phyloP scores from a whole-genome alignment of 805 yeast genomes.

The Candida patagonica region DNA sequence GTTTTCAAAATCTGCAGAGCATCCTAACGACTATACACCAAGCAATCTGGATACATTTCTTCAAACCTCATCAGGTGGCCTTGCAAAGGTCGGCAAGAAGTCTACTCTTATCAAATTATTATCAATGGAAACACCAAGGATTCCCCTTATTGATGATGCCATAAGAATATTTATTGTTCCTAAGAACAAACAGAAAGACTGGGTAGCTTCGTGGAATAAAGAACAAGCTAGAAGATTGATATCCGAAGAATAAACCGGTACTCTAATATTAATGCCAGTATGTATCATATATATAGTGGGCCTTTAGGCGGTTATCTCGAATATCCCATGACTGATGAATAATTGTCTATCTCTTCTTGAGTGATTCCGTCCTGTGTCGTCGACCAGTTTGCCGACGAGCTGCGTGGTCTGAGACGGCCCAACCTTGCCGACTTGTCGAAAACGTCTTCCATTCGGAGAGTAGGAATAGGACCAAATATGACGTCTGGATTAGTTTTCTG shows the following conservation, averaged over 20 bases:
- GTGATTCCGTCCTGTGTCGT: slow-evolving; percentile 36
- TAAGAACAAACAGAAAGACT: slow-evolving; percentile 48
- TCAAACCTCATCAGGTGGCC: slow-evolving; percentile 78
- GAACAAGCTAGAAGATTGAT: slow-evolving; percentile 14
- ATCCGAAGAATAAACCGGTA: background rate
- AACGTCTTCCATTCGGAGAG: slow-evolving; percentile 58
- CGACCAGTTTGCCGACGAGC: slow-evolving; percentile 45
- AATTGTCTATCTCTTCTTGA: slow-evolving; percentile 38
- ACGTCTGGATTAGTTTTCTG: slow-evolving; percentile 48
- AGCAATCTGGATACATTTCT: slow-evolving; percentile 61
- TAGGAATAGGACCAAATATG: slow-evolving; percentile 69
- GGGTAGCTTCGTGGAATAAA: slow-evolving; percentile 41
- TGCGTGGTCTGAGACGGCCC: slow-evolving; percentile 45
- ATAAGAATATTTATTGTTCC: slow-evolving; percentile 75
- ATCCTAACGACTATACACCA: slow-evolving; percentile 43
- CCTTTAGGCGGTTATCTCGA: background rate
- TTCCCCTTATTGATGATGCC: slow-evolving; percentile 70
- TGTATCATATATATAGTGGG: background rate
- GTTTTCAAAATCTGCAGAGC: slow-evolving; percentile 50
- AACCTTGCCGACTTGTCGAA: slow-evolving; percentile 39
- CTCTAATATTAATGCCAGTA: background rate
- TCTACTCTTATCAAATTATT: slow-evolving; percentile 56
- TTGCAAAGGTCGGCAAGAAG: slow-evolving; percentile 77
- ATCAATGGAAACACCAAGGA: slow-evolving; percentile 48
- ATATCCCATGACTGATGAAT: slow-evolving; percentile 40